Evolutionary conservation across 1,284 basidiomycete species (phyloP).

Genomic region (Chondrostereum purpureum): DNA sequence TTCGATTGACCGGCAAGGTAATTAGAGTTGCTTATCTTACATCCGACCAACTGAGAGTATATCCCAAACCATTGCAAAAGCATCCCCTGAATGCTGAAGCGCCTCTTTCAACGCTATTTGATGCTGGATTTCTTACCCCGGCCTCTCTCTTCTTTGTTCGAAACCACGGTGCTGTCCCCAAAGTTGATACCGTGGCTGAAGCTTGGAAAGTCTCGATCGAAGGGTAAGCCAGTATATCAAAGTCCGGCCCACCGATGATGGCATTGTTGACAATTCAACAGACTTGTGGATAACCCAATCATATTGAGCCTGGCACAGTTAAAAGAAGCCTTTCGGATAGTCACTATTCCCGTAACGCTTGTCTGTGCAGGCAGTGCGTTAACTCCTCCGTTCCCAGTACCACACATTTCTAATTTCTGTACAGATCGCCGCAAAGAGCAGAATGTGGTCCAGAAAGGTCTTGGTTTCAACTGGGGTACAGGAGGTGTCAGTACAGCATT

Average conservation of each 20-base stretch:
- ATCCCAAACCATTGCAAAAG: slow-evolving; percentile 15
- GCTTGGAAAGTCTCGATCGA: slow-evolving; percentile 49
- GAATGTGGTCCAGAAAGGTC: slow-evolving; percentile 58
- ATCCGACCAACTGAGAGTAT: too few relatives aligned
- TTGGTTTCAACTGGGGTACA: slow-evolving; percentile 56
- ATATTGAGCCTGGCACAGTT: slow-evolving; percentile 40
- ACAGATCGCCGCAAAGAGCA: slow-evolving; percentile 60
- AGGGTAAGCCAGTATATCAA: slow-evolving; percentile 24
- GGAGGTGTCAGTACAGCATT: slow-evolving; percentile 53
- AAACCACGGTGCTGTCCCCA: slow-evolving; percentile 61
- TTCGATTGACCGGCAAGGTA: slow-evolving; percentile 44
- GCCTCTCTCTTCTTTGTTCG: slow-evolving; percentile 62
- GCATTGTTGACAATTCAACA: background rate
- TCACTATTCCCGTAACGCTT: slow-evolving; percentile 60
- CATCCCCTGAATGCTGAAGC: slow-evolving; percentile 63
- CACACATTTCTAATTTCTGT: background rate
- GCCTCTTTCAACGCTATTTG: slow-evolving; percentile 40
- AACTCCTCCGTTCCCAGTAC: too few relatives aligned
- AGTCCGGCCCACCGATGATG: background rate
- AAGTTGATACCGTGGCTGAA: slow-evolving; percentile 30
- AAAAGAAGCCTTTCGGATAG: slow-evolving; percentile 39
- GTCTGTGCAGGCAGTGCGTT: slow-evolving; percentile 55
- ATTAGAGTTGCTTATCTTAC: too few relatives aligned
- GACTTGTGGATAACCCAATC: slow-evolving; percentile 31
- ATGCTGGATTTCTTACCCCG: slow-evolving; percentile 58